Base-by-base conservation (phyloP, 345 rosid species). In the Excoecaria agallocha region DNA sequence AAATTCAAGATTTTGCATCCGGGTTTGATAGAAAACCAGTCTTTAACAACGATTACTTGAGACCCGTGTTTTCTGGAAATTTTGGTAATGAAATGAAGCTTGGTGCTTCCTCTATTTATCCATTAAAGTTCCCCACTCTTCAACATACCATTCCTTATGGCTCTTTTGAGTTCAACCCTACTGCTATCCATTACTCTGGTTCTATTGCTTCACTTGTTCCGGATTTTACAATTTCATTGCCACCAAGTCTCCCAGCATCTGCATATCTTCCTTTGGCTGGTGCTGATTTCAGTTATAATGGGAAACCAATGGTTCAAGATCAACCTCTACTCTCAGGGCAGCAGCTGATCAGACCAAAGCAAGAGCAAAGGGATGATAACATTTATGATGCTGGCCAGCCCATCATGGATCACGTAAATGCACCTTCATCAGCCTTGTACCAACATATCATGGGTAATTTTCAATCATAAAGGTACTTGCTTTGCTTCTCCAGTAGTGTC, bases 291-390 rank as follows among this genome's bases (percentile, higher is more conserved):
- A 75, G 51, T 74, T 54, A 66, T 58, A 71, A 74, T 55, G 79
- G 75, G 39, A 80, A 70, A 37, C 30, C 75, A 1, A 19, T 62
- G 19, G 70, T 81, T 71, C 74, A 76, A n/a, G 70, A 50, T 76
- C 86, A 76, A 39, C 57, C 86, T 61, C 82, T 71, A 76, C 66
- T 79, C 45, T 43, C 77, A 13, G 85, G 82, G 51, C 78, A 82
- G 79, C 85, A 59, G 74, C 57, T 84, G 48, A 80, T 83, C 12
- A 80, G 78, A 54, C 87, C 88, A 17, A 85, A 87, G 74, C 82
- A 76, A 79, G 93, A 89, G 77, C 78, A 70, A 35, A 78, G 78
- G 71, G 89, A 81, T 69, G 88, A 84, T 25, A 78, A 72, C 58
- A 61, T 72, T 22, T 79, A 79, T 56, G 86, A 81, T 72, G 79